Conservation (phyloP, 495 filamentous ascomycete genomes). For the Aspergillus egyptiacus region DNA sequence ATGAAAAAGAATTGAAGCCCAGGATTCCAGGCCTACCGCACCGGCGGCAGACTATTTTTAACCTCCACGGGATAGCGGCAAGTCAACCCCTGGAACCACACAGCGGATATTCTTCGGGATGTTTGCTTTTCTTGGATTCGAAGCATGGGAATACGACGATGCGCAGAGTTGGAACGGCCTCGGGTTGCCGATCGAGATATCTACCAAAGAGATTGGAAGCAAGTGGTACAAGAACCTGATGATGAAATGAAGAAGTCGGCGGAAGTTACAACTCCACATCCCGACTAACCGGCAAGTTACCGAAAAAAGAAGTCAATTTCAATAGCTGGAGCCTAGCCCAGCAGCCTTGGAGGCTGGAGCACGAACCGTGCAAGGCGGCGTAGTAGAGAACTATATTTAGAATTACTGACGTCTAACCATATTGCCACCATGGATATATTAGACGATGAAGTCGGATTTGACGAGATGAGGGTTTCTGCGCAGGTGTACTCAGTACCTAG, state of each 20-base stretch:
- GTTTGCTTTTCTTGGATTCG: slow-evolving; percentile 1
- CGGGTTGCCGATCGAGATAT: too few relatives aligned
- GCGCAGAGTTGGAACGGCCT: too few relatives aligned
- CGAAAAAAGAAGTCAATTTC: not conserved
- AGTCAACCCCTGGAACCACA: slow-evolving; percentile 15
- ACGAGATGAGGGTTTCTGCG: too few relatives aligned
- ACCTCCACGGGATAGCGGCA: slow-evolving; percentile 1
- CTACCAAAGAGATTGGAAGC: too few relatives aligned
- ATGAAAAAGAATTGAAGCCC: slow-evolving; percentile 3
- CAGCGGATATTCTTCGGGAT: not conserved
- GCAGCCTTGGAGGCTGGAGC: too few relatives aligned
- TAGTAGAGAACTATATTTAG: not conserved
- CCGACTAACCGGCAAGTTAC: not conserved
- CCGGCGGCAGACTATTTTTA: not conserved
- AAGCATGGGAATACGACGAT: not conserved
- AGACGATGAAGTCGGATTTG: too few relatives aligned
- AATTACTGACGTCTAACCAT: too few relatives aligned
- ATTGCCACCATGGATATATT: too few relatives aligned
- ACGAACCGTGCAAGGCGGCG: not conserved
- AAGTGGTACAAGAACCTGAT: not conserved
- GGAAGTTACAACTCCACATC: not conserved
- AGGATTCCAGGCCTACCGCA: not conserved
- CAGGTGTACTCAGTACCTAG: too few relatives aligned
- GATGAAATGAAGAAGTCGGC: not conserved
- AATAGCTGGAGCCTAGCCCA: too few relatives aligned